phyloP scores from a whole-genome alignment of 2,329 filamentous ascomycete genomes.

The Colletotrichum endophyticum region DNA sequence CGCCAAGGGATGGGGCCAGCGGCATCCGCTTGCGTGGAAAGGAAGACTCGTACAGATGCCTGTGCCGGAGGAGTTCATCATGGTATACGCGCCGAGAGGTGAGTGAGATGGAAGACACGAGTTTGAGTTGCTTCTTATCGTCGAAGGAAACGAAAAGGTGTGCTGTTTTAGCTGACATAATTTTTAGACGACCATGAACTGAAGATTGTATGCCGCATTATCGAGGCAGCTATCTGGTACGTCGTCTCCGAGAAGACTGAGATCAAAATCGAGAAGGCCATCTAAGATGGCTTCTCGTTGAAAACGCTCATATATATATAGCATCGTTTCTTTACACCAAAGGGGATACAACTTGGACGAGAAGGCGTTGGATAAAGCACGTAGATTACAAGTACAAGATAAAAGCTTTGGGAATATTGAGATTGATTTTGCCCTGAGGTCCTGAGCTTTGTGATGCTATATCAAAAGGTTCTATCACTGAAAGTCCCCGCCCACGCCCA shows the following conservation, averaged over 20 bases:
- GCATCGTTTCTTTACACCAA: background rate
- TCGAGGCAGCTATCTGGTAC: constrained; percentile 78
- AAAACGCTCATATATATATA: constrained; percentile 3
- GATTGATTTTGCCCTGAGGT: background rate
- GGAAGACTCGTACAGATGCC: constrained; percentile 67
- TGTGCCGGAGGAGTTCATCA: constrained; percentile 76
- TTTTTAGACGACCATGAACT: constrained; percentile 66
- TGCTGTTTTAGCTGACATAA: background rate
- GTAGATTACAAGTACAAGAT: background rate
- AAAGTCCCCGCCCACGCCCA: background rate
- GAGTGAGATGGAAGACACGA: background rate
- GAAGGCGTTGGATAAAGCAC: background rate
- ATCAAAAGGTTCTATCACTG: background rate
- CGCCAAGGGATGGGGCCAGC: constrained; percentile 79
- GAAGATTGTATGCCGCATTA: constrained; percentile 68
- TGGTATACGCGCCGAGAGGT: constrained; percentile 81
- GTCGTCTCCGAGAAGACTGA: constrained; percentile 51
- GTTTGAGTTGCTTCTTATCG: background rate
- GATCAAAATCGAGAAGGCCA: constrained; percentile 27
- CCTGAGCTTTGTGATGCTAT: background rate
- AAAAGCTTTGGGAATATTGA: background rate
- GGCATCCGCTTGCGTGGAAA: constrained; percentile 70
- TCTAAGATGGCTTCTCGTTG: background rate
- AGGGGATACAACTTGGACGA: background rate
- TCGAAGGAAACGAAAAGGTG: background rate